Evolutionary conservation across 345 rosid genomes (phyloP), one percentile per base, ranked within the genome.

Genomic region (Eucalyptus victrix): DNA sequence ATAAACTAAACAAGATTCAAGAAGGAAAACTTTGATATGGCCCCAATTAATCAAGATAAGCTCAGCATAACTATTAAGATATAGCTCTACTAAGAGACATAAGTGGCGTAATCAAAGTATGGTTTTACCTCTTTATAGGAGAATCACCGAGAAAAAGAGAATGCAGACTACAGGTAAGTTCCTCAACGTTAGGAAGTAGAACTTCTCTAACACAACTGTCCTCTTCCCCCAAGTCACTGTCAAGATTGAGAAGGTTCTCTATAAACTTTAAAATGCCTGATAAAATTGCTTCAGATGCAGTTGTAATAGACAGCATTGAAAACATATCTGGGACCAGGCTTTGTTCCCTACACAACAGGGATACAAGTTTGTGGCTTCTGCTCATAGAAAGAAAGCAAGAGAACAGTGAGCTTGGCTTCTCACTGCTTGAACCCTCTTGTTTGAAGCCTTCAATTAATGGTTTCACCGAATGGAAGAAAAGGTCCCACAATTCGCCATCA

Each of bases 361-460:
- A 89, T 32, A 96, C 94, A 5, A 96, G 97, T 76, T 91, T 91
- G 90, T 83, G 92, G 93, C 96, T 95, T 91, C 92, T 93, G 92
- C 99, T 98, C 98, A 98, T 98, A n/a, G 99, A 95, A 93, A 96
- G 89, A 93, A 98, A 96, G 94, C 97, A 96, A 69, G 96, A 96
- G 90, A 98, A 96, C 90, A 98, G 91, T 32, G 99, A 95, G 91
- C 99, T 98, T 62, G 98, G 97, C 93, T 94, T 98, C 94, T 96
- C 96, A 83, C 99, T 98, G 89, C 99, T 98, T 89, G 99, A 95
- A 89, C 99, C 97, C 91, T 96, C 98, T 89, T 94, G 95, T 96
- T 95, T 96, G 93, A 98, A 97, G 90, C 93, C 94, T 90, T 93
- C 90, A 87, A 96, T 93, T 91, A 97, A 93, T 34, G 97, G 94